Base-by-base conservation (phyloP, 202 grass and related monocot species). In the Schoenoplectus tabernaemontani region DNA sequence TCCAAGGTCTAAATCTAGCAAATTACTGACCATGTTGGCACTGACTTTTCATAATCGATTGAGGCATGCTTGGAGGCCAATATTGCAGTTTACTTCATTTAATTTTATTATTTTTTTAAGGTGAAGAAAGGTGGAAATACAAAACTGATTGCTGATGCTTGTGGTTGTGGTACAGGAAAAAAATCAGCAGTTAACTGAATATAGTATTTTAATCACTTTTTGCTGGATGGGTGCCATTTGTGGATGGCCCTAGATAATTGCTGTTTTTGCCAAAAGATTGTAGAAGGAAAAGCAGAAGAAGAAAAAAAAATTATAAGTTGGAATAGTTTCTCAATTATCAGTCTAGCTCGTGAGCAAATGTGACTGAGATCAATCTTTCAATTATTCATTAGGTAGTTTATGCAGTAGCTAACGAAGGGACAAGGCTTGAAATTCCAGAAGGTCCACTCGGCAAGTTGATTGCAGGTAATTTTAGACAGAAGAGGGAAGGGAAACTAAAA, bases 371-470 rank as follows among this genome's bases (percentile, higher is more conserved):
- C 7, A 1, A 34, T 53, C 15, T 74, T 83, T 73, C 3, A 48
- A 46, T 66, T 19, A 20, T 67, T 59, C 51, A 44, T 78, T 73
- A 99, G 96, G 96, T 99, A 59, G 79, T 99, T 70, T 96, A 96
- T 74, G n/a, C 90, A 0, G 92, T 99, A 81, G 86, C 90, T 79
- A 93, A 93, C 42, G 88, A 93, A 93, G 90, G 96, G 17, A 84
- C 86, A 48, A 84, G 88, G 15, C 88, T 99, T 16, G 92, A 96
- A 78, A 93, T 99, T 82, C 96, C 92, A 47, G 87, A 99, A 84
- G 92, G 92, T 56, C 96, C 90, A 81, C 90, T 99, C 68, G 96
- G 92, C 86, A 99, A 83, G 64, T 81, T 99, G 84, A 96, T 99
- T 70, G 78, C 90, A 93, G 96, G 96, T 99, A 87, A 50, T 61